Evolutionary conservation across 2,329 filamentous ascomycete genomes (phyloP).

Genomic region (Colletotrichum lindemuthianum): DNA sequence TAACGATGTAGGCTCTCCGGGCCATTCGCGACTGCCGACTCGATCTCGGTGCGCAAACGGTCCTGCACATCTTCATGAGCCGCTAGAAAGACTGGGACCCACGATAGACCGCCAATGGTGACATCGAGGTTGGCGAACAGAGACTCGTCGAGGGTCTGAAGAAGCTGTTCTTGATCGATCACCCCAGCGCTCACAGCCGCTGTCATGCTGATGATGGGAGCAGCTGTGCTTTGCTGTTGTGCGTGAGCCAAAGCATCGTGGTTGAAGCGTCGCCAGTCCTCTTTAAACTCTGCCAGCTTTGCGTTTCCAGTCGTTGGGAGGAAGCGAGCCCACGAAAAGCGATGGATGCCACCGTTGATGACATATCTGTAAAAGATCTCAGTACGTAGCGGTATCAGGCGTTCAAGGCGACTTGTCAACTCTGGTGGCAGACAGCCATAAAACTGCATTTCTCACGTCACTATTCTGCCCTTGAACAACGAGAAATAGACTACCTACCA

Average conservation of each 20-base stretch:
- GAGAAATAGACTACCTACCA: background rate
- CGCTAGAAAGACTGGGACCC: slow-evolving; percentile 55
- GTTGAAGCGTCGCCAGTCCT: background rate
- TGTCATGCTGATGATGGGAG: slow-evolving; percentile 3
- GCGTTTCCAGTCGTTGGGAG: background rate
- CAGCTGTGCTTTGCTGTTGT: background rate
- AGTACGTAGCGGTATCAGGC: slow-evolving; percentile 4
- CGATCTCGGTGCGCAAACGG: slow-evolving; percentile 42
- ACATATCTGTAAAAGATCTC: slow-evolving; percentile 2
- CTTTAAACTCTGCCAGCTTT: background rate
- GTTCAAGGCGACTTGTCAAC: background rate
- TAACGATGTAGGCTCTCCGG: slow-evolving; percentile 21
- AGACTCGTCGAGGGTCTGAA: slow-evolving; percentile 57
- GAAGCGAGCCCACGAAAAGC: background rate
- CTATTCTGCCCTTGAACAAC: background rate
- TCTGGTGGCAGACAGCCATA: slow-evolving; percentile 1
- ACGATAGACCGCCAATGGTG: slow-evolving; percentile 52
- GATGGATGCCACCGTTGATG: background rate
- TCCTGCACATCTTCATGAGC: slow-evolving; percentile 45
- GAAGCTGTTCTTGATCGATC: slow-evolving; percentile 38
- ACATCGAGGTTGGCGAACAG: slow-evolving; percentile 60
- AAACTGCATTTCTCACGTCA: background rate
- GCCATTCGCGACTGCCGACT: slow-evolving; percentile 12
- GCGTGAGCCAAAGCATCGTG: background rate
- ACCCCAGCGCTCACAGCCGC: background rate